phyloP scores from a whole-genome alignment of 78 protist species.

The Dictyostelium firmibasis region DNA sequence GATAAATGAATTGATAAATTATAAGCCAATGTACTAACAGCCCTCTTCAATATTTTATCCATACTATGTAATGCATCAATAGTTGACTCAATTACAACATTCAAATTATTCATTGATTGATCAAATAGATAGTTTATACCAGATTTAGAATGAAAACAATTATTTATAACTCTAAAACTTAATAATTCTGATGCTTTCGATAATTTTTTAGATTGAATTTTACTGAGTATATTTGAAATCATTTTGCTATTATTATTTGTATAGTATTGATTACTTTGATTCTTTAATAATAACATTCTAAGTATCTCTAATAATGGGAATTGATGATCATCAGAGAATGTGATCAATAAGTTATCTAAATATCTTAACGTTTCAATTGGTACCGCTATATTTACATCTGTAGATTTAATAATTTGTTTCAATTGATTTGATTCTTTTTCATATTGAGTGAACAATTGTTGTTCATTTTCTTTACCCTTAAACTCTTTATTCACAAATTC shows the following conservation, averaged over 20 bases:
- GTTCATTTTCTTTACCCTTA: neutral
- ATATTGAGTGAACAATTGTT: neutral
- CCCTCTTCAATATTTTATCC: conserved; percentile 39
- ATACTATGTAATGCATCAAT: conserved; percentile 23
- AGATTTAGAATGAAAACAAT: conserved; percentile 26
- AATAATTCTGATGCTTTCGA: conserved; percentile 25
- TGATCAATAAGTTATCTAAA: neutral
- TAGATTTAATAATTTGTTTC: neutral
- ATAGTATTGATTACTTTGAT: neutral
- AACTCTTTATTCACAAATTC: conserved; percentile 4
- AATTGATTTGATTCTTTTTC: neutral
- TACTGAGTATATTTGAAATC: neutral
- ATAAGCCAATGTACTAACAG: conserved; percentile 19
- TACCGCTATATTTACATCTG: neutral
- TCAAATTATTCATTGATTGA: neutral
- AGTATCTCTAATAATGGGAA: conserved; percentile 40
- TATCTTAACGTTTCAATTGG: neutral
- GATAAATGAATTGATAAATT: conserved; percentile 23
- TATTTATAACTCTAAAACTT: conserved; percentile 26
- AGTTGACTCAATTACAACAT: neutral
- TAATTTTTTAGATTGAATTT: neutral
- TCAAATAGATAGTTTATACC: conserved; percentile 24
- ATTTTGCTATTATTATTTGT: too few species aligned
- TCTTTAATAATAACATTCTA: conserved; percentile 26
- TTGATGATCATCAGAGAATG: conserved; percentile 2